Base-by-base conservation (phyloP, 1,284 basidiomycete species). In the Uromyces viciae-fabae region DNA sequence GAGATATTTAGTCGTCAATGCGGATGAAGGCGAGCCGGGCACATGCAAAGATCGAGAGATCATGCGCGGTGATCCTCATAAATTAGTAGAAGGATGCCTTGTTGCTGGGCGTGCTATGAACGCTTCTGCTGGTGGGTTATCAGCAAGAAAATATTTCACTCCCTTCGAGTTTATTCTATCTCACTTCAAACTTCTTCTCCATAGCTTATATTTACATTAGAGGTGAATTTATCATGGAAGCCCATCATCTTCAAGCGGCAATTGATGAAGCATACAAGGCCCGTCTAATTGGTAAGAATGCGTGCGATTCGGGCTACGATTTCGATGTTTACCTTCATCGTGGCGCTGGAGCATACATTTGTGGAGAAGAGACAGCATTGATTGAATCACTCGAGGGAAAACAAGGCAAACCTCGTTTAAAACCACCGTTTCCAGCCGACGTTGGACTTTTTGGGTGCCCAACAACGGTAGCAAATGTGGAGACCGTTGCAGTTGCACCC, bases 1-100 rank as follows among this genome's bases (percentile, higher is more conserved):
- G 22, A 91, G 96, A 64, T 98, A 98, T 86, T 91, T 98, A 22
- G 96, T 98, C 82, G 93, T 99, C 85, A 98, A 99, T 86, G 96
- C 96, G 58, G 96, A 98, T 85, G 96, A 99, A 88, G 96, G 96
- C 82, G 96, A 99, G 87, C 97, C 96, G 0, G 96, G 96, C 42
- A 99, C 97, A 2, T 98, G 96, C 90, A 99, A 98, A 88, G 96
- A 98, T 87, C 92, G 96, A 69, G 96, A 99, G 88, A 98, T 98
- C 85, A 90, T 98, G 86, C 93, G 97, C 81, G 95, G 95, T 43
- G 96, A 98, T 87, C 96, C 96, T 1, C 96, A 98, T 89, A 99
- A 98, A 86, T 92, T 99, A 81, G 90, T 99, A 84, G 97, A 99
- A 87, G 96, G 96, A 42, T 99, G 97, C 87, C 90, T 99, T 73